A percentile compares a stretch with the other conserved stretches of the same genome.
Conservation (phyloP, 768 basidiomycete genomes). For the Lactifluus subvellereus region DNA sequence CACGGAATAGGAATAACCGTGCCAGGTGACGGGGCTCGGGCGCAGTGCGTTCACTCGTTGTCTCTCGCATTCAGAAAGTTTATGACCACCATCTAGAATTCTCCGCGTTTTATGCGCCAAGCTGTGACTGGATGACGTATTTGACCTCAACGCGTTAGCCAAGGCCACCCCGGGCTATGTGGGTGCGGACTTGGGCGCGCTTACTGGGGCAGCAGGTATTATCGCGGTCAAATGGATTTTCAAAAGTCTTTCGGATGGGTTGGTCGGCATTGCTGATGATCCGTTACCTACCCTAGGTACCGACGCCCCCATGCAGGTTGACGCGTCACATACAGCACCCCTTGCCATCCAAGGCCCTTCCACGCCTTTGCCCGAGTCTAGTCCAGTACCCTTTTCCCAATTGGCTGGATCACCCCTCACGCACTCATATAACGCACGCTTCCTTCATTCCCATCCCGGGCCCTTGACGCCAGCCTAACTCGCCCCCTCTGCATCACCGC, state of each 20-base stretch:
- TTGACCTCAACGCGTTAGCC: constrained; percentile 82
- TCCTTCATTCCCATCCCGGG: constrained; percentile 83
- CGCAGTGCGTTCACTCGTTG: background rate
- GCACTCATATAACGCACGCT: constrained; percentile 72
- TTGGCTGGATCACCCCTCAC: constrained; percentile 35
- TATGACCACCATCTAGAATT: constrained; percentile 48
- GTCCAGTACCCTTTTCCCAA: constrained; percentile 31
- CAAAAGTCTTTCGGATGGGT: constrained; percentile 56
- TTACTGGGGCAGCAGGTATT: constrained; percentile 91
- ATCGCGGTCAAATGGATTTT: constrained; percentile 97
- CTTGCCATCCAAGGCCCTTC: background rate
- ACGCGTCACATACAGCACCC: too few relatives aligned
- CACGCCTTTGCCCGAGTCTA: constrained; percentile 11
- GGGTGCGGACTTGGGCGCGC: constrained; percentile 75
- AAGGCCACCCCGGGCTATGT: constrained; percentile 48
- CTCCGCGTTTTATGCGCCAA: constrained; percentile 79
- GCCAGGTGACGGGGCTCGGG: too few relatives aligned
- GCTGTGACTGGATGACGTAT: constrained; percentile 81
- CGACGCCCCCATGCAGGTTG: too few relatives aligned
- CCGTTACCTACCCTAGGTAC: constrained; percentile 24
- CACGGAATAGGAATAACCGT: too few relatives aligned
- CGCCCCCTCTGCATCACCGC: constrained; percentile 37
- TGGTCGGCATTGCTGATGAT: constrained; percentile 47
- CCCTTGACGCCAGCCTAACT: constrained; percentile 72
- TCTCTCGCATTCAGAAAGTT: background rate